Evolutionary conservation across 2,329 filamentous ascomycete species (phyloP), one percentile per base, ranked within the genome.

Genomic region (Dactylellina sp.): DNA sequence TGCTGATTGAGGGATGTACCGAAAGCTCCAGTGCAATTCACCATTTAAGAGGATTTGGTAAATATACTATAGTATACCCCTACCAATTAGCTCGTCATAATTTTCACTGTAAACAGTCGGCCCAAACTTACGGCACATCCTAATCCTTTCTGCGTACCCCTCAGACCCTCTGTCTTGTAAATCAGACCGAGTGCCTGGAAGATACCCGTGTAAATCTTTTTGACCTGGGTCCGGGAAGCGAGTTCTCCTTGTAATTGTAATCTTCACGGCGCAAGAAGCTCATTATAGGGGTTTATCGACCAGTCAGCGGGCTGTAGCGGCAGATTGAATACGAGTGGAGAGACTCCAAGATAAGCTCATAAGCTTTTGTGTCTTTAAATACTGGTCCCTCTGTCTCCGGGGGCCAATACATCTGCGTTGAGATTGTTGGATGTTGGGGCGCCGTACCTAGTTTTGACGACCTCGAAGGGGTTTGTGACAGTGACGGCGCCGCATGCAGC

Each of bases 401-500:
- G 12, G 32, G 22, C 18, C 16, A 32, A 1, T 11, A 18, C 40
- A 18, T 42, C 20, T 18, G 22, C 22, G 16, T 32, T 35, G 47
- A n/a, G 50, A 42, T 7, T 42, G 28, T 37, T 20, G 28, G 37
- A 52, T 25, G 20, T 42, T 25, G 57, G 20, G 42, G 14, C 0
- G 12, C 12, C n/a, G 32, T 85, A 93, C 90, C 93, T 91, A 81
- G 98, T 98, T 87, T 99, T 99, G 81, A 99, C 93, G 11, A 94
- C 98, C 83, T 99, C 95, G 84, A 98, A 98, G 66, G 93, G 93
- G 83, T 99, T 95, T 56, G 95, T 98, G 77, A 96, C 93, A 42
- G 94, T 98, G 68, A 99, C 95, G 77, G 95, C 95, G 80, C 95
- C 95, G 83, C 94, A 98, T 77, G 95, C 95, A 80, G 95, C 95